Percentiles rank a stretch among this genome's conserved stretches.
phyloP scores from a whole-genome alignment of 768 basidiomycete species.

The Collybia sordida region DNA sequence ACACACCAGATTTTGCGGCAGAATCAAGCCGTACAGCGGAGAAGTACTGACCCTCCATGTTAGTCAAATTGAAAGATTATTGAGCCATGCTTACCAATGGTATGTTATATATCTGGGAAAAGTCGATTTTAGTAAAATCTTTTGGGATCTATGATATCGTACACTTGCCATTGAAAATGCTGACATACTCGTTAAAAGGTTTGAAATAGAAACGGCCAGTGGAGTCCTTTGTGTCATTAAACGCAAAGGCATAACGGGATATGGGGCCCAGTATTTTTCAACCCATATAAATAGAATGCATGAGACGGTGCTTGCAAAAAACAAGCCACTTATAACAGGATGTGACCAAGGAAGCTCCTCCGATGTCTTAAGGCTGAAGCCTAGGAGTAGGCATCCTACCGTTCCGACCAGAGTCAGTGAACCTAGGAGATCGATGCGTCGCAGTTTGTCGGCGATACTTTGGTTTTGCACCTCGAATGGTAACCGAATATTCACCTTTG shows the following conservation, averaged over 20 bases:
- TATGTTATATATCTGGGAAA: constrained; percentile 72
- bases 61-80: constrained; percentile 7
- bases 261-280: constrained; percentile 74
- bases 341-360: constrained; percentile 78
- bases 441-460: constrained; percentile 59
- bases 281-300: constrained; percentile 67
- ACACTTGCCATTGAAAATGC: constrained; percentile 74
- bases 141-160: constrained; percentile 18
- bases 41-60: constrained; percentile 61
- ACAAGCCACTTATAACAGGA: constrained; percentile 67
- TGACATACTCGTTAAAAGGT: constrained; percentile 74
- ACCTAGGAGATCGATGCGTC: constrained; percentile 83
- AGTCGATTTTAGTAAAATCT: background rate
- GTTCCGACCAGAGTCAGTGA: constrained; percentile 74
- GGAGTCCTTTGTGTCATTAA: constrained; percentile 79
- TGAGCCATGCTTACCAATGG: constrained; percentile 56
- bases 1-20: constrained; percentile 70
- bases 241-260: constrained; percentile 89
- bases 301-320: constrained; percentile 56
- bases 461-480: constrained; percentile 66
- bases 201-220: constrained; percentile 75
- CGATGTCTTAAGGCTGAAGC: constrained; percentile 74
- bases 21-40: constrained; percentile 72
- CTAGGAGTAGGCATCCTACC: constrained; percentile 72
- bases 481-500: constrained; percentile 77